Evolutionary conservation across 306 rosid species (phyloP).

Genomic region (Sechiopsis laciniata): DNA sequence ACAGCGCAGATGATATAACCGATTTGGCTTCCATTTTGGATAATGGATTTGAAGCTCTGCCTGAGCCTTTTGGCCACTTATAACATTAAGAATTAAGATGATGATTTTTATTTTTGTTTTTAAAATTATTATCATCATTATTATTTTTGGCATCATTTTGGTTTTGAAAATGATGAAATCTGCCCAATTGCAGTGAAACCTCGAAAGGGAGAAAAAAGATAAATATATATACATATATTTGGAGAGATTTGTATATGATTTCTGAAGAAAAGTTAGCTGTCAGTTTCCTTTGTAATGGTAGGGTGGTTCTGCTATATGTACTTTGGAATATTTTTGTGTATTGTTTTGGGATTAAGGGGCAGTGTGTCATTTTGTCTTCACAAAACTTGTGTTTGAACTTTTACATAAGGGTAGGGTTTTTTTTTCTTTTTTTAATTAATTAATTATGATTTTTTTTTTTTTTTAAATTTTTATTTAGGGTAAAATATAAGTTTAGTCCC

Average conservation of each 20-base stretch:
- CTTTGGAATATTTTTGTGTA: not conserved
- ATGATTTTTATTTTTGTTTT: slow-evolving; percentile 22
- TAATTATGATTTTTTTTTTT: too few species aligned
- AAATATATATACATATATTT: slow-evolving; percentile 18
- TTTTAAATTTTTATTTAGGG: too few species aligned
- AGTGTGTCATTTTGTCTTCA: not conserved
- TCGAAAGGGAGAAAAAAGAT: slow-evolving; percentile 21
- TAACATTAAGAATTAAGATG: slow-evolving; percentile 30
- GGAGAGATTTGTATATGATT: slow-evolving; percentile 29
- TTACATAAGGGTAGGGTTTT: too few species aligned
- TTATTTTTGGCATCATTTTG: slow-evolving; percentile 18
- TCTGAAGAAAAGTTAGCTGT: slow-evolving; percentile 26
- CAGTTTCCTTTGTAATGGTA: not conserved
- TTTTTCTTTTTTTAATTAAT: too few species aligned
- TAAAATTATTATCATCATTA: slow-evolving; percentile 14
- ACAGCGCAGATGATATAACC: slow-evolving; percentile 57
- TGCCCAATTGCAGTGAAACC: slow-evolving; percentile 32
- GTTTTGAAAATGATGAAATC: slow-evolving; percentile 32
- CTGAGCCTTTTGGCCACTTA: slow-evolving; percentile 87
- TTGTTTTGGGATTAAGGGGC: not conserved
- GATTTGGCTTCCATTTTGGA: slow-evolving; percentile 77
- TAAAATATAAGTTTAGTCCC: too few species aligned
- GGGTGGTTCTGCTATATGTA: not conserved
- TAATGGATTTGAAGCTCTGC: slow-evolving; percentile 75
- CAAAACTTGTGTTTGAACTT: too few species aligned